Evolutionary conservation across 1,139 yeast species (phyloP), one percentile per base, ranked within the genome.

Genomic region (Blastobotrys proliferans): DNA sequence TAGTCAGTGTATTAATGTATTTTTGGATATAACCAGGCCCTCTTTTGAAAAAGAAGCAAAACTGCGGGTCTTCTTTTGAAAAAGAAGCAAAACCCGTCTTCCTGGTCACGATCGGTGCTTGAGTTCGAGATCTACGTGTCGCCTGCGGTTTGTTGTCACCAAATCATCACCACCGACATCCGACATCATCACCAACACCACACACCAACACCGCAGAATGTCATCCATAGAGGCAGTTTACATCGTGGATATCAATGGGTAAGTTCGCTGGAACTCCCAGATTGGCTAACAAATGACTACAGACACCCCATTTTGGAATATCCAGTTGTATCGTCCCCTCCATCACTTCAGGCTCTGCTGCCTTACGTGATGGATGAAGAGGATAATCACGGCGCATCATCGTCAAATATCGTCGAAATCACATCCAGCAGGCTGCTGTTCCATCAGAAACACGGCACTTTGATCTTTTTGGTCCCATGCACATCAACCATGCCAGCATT

Each of bases 171-270:
- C 26, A 24, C 26, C 29, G 19, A 13, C 36, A 25, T n/a, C 27
- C 14, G 25, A 22, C 29, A 26, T 13, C 29, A 16, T 26, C n/a
- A 18, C 4, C 11, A 9, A n/a, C 9, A 27, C 30, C 35, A 33
- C 27, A 18, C 38, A 35, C 20, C 33, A 35, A 11, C 2, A 6
- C 27, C 17, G 26, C 6, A 19, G 16, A 2, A 38, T 35, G 75
- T 68, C 72, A 25, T 55, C 70, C 34, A 64, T 74, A 35, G 84
- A 81, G 52, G 86, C 86, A 8, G 67, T 83, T 18, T 83, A 79
- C 58, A 76, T 83, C 21, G 66, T 83, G 3, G 87, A 82, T 59
- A 68, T 69, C 35, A 70, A 72, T 46, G 75, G 74, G 67, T 69
- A 56, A 39, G 70, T 59, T 36, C n/a, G 14, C 17, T 22, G 26